phyloP scores from a whole-genome alignment of 106 monocot genomes.

The Acorus calamus region DNA sequence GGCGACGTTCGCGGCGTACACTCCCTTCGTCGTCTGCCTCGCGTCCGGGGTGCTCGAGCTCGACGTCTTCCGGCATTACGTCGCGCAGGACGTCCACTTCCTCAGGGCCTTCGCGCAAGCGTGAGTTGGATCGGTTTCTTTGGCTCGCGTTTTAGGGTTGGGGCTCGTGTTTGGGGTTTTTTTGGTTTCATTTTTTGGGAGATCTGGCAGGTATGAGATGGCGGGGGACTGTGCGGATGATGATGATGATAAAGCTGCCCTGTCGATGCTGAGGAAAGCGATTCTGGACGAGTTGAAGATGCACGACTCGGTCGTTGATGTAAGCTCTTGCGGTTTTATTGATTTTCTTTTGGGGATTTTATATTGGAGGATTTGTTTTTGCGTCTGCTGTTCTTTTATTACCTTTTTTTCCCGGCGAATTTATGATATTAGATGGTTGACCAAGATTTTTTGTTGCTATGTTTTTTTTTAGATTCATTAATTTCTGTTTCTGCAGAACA shows the following conservation, averaged over 20 bases:
- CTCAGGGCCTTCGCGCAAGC: conserved; percentile 62
- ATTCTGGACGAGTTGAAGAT: conserved; percentile 37
- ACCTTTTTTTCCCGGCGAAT: too few relatives aligned
- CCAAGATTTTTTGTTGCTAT: too few relatives aligned
- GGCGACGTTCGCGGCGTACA: conserved; percentile 39
- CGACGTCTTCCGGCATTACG: conserved; percentile 55
- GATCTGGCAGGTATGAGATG: conserved; percentile 64
- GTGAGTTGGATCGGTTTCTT: conserved; percentile 33
- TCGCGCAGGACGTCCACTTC: conserved; percentile 73
- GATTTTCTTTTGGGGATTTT: neutral
- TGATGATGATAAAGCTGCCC: conserved; percentile 52
- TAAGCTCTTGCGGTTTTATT: conserved; percentile 11
- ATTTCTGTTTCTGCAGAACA: too few relatives aligned
- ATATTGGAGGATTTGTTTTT: neutral
- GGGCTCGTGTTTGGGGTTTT: neutral
- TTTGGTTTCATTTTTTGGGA: conserved; percentile 1
- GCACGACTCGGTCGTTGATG: conserved; percentile 51
- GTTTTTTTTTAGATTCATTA: too few relatives aligned
- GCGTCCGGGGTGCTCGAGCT: conserved; percentile 60
- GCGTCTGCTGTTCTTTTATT: too few relatives aligned
- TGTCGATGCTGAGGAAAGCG: conserved; percentile 38
- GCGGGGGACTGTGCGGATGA: conserved; percentile 87
- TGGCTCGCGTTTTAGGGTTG: neutral
- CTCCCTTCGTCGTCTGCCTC: conserved; percentile 69
- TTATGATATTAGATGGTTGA: too few relatives aligned